Conservation (phyloP, 108 stramenopile species). For the Fistulifera pelliculosa region DNA sequence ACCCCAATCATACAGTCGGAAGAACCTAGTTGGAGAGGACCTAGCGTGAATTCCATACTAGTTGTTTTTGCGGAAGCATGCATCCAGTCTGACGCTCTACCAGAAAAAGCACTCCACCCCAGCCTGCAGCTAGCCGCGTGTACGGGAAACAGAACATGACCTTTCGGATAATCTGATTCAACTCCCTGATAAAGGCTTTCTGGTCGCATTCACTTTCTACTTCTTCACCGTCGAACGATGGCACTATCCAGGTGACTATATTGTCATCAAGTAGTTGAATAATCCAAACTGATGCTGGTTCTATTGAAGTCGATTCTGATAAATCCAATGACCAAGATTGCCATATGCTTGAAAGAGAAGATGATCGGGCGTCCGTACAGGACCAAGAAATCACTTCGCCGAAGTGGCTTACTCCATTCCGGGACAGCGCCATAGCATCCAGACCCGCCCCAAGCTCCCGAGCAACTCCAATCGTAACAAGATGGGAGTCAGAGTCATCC, state of each 20-base stretch:
- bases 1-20: slow-evolving; percentile 20
- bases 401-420: background rate
- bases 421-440: slow-evolving; percentile 4
- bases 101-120: no score
- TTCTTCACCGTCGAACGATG: background rate
- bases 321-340: no score
- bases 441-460: background rate
- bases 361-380: background rate
- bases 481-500: background rate
- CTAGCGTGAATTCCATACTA: slow-evolving; percentile 21
- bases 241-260: slow-evolving; percentile 24
- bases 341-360: no score
- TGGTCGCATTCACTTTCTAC: no score
- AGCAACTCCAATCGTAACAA: slow-evolving; percentile 1
- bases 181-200: no score
- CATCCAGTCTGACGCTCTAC: slow-evolving; percentile 22
- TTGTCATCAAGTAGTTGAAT: slow-evolving; percentile 24
- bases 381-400: background rate
- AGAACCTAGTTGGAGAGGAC: slow-evolving; percentile 18
- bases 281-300: slow-evolving; percentile 17
- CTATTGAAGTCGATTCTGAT: no score
- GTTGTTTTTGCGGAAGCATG: slow-evolving; percentile 18
- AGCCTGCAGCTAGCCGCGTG: no score
- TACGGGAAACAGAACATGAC: no score
- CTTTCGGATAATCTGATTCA: no score